A percentile compares a stretch with the other conserved stretches of the same genome.
phyloP scores from a whole-genome alignment of 768 basidiomycete species.

The Termitomyces eurrhizus region DNA sequence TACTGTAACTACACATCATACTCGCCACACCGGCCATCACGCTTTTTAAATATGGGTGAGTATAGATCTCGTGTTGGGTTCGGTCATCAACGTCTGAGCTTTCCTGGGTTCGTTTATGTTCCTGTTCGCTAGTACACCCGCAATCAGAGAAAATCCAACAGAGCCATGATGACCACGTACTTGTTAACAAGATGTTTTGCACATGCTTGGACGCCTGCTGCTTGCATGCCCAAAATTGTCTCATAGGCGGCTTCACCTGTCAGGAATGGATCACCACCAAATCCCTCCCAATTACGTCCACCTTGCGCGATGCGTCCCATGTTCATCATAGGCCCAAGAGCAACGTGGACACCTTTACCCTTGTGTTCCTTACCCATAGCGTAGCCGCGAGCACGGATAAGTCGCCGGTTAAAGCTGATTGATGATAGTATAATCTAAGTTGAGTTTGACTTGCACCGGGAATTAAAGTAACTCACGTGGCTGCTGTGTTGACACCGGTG shows the following conservation, averaged over 20 bases:
- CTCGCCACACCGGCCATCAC: slow-evolving; percentile 72
- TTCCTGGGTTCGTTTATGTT: slow-evolving; percentile 49
- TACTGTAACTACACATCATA: slow-evolving; percentile 77
- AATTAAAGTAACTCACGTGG: slow-evolving; percentile 54
- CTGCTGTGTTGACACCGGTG: slow-evolving; percentile 76
- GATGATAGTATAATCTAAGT: slow-evolving; percentile 3
- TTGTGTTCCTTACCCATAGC: slow-evolving; percentile 82
- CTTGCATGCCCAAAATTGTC: slow-evolving; percentile 80
- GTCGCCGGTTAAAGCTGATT: slow-evolving; percentile 64
- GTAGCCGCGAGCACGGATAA: slow-evolving; percentile 73
- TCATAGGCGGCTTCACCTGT: slow-evolving; percentile 76
- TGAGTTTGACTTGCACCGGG: background rate
- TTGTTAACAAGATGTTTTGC: slow-evolving; percentile 83
- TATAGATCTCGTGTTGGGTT: slow-evolving; percentile 74
- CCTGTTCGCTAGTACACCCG: slow-evolving; percentile 52
- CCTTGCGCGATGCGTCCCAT: slow-evolving; percentile 74
- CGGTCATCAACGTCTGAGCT: slow-evolving; percentile 76
- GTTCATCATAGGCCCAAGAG: slow-evolving; percentile 84
- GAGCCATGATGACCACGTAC: slow-evolving; percentile 30
- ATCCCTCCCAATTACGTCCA: slow-evolving; percentile 95
- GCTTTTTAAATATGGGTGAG: slow-evolving; percentile 64
- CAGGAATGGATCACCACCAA: slow-evolving; percentile 87
- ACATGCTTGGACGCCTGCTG: slow-evolving; percentile 77
- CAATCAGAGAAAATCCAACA: background rate
- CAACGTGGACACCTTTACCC: slow-evolving; percentile 81